These are phyloP conservation scores for Handroanthus guayacan DNA, from an alignment of 257 asterid species.

Conservation along the genomic window DNA sequence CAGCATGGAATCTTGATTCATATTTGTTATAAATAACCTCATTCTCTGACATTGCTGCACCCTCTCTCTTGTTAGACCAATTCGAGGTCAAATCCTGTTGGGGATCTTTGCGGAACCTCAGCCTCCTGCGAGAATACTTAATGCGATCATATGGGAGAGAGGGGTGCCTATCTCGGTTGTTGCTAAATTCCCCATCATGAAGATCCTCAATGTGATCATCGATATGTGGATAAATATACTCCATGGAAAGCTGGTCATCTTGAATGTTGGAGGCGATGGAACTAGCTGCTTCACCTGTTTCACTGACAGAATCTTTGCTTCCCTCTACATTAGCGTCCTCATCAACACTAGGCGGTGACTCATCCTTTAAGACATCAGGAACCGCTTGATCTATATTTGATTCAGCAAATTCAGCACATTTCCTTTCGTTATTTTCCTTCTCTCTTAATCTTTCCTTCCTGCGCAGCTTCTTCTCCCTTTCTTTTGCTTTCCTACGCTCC, in stretches of 20 bases:
- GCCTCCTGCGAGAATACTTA: slow-evolving; percentile 52
- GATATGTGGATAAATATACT: slow-evolving; percentile 39
- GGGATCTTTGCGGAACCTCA: slow-evolving; percentile 52
- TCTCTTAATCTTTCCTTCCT: slow-evolving; percentile 71
- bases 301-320: slow-evolving; percentile 43
- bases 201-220: slow-evolving; percentile 45
- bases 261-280: slow-evolving; percentile 48
- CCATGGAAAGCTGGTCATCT: slow-evolving; percentile 48
- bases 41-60: slow-evolving; percentile 41
- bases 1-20: slow-evolving; percentile 53
- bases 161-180: slow-evolving; percentile 38
- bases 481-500: slow-evolving; percentile 69
- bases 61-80: slow-evolving; percentile 50
- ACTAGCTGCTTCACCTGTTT: slow-evolving; percentile 50
- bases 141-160: slow-evolving; percentile 39
- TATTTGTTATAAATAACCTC: slow-evolving; percentile 43
- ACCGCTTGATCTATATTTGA: slow-evolving; percentile 36
- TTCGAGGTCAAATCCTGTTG: slow-evolving; percentile 48
- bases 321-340: slow-evolving; percentile 42
- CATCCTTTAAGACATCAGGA: slow-evolving; percentile 44
- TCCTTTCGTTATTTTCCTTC: slow-evolving; percentile 62
- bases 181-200: slow-evolving; percentile 41
- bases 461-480: slow-evolving; percentile 71
- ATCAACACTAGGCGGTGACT: slow-evolving; percentile 37
- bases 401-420: slow-evolving; percentile 47